phyloP scores from a whole-genome alignment of 1,284 basidiomycete species.

The Fomitopsis betulina region DNA sequence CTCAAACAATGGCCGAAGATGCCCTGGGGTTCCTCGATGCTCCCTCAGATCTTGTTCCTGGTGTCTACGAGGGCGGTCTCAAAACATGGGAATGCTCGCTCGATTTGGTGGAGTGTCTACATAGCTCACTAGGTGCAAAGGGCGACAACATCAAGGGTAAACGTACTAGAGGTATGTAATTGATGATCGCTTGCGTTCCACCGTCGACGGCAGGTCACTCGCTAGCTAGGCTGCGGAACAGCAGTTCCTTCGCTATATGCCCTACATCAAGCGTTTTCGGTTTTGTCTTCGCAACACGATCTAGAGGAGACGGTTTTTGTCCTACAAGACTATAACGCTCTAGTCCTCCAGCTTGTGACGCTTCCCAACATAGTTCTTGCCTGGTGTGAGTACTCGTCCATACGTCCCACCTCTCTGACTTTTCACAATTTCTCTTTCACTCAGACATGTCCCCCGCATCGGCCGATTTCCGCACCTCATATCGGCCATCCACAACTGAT shows the following conservation, averaged over 20 bases:
- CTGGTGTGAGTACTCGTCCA: slow-evolving; percentile 62
- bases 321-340: slow-evolving; percentile 90
- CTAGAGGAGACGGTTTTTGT: slow-evolving; percentile 55
- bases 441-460: slow-evolving; percentile 51
- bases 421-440: not conserved
- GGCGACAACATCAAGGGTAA: slow-evolving; percentile 33
- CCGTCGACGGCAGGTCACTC: not conserved
- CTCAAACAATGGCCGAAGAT: slow-evolving; percentile 7
- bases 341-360: slow-evolving; percentile 81
- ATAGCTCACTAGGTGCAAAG: slow-evolving; percentile 27
- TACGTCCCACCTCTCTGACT: not conserved
- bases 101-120: slow-evolving; percentile 71
- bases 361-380: slow-evolving; percentile 86
- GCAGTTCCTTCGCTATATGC: slow-evolving; percentile 80
- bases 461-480: slow-evolving; percentile 29
- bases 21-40: slow-evolving; percentile 64
- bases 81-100: slow-evolving; percentile 98
- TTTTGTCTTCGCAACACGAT: slow-evolving; percentile 11
- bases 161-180: slow-evolving; percentile 55
- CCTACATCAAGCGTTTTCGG: slow-evolving; percentile 57
- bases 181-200: not conserved
- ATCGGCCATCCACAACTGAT: slow-evolving; percentile 5
- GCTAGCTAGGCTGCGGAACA: slow-evolving; percentile 89
- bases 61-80: slow-evolving; percentile 92
- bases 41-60: slow-evolving; percentile 87